Percentiles rank a stretch among this genome's conserved stretches.
Conservation (phyloP, 768 basidiomycete species). For the Amanita pallidorosea region DNA sequence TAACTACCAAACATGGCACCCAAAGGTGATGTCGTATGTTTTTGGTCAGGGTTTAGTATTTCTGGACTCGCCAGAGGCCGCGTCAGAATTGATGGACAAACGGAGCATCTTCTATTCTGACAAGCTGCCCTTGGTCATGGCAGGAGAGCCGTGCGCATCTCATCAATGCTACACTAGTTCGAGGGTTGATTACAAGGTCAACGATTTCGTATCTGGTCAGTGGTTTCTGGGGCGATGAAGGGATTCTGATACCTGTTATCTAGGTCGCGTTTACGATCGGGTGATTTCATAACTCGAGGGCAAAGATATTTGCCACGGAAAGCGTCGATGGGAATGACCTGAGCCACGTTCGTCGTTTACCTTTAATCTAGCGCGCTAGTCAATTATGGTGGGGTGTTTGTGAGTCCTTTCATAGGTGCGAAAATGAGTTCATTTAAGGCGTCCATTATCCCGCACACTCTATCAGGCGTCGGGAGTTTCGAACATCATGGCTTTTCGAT, state of each 20-base stretch:
- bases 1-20: conserved; percentile 4
- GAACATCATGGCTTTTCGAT: too few species aligned
- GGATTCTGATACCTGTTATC: conserved; percentile 9
- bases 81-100: conserved; percentile 58
- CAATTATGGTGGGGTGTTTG: too few species aligned
- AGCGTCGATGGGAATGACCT: too few species aligned
- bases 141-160: conserved; percentile 50
- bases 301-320: too few species aligned
- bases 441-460: too few species aligned
- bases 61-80: conserved; percentile 48
- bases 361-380: too few species aligned
- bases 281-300: too few species aligned
- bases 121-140: conserved; percentile 64
- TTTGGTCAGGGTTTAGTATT: conserved; percentile 61
- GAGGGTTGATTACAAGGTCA: conserved; percentile 28
- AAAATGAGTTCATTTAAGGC: too few species aligned
- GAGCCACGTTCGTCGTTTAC: too few species aligned
- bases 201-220: conserved; percentile 39
- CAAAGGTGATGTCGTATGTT: conserved; percentile 48
- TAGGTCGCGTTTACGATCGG: conserved; percentile 50
- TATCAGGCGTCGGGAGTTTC: too few species aligned
- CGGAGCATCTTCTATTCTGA: conserved; percentile 66
- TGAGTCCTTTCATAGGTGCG: too few species aligned
- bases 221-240: background rate
- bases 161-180: background rate